Base-by-base conservation (phyloP, 1,284 basidiomycete species). In the Vanrija pseudolonga region DNA sequence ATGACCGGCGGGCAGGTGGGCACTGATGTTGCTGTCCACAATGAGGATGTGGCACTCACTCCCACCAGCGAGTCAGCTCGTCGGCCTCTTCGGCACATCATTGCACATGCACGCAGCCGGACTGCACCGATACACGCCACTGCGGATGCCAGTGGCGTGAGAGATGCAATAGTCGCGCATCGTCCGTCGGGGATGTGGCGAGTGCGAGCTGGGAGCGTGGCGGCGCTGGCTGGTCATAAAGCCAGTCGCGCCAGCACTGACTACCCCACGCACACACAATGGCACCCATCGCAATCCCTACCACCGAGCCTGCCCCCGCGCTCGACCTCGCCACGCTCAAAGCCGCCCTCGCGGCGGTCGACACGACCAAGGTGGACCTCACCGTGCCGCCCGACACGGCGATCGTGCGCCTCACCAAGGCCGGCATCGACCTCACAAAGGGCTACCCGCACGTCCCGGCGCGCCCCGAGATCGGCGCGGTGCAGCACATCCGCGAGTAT, bases 181-280 rank as follows among this genome's bases (percentile, higher is more conserved):
- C 24, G 24, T 26, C 24, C 5, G 24, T 5, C 24, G 24, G 24
- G 5, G 9, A 26, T 26, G 24, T 26, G 24, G 24, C 24, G 24
- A 26, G 24, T n/a, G n/a, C n/a, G n/a, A n/a, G n/a, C n/a, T n/a
- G n/a, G n/a, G n/a, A n/a, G n/a, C n/a, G n/a, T n/a, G n/a, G n/a
- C n/a, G n/a, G n/a, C n/a, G n/a, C n/a, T n/a, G n/a, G n/a, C n/a
- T n/a, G n/a, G n/a, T n/a, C n/a, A n/a, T n/a, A 74, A 47, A 69
- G 69, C 50, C 69, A 74, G 55, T 47, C 72, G 19, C 59, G 72
- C 24, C 73, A 62, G 62, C 64, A 71, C 53, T 74, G 72, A 71
- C n/a, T n/a, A n/a, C n/a, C n/a, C n/a, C 32, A 32, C 11, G 11
- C 12, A 20, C n/a, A 4, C 20, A 56, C 36, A 43, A 61, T 61